phyloP scores from a whole-genome alignment of 2,329 filamentous ascomycete species.

The Fusarium continuum region DNA sequence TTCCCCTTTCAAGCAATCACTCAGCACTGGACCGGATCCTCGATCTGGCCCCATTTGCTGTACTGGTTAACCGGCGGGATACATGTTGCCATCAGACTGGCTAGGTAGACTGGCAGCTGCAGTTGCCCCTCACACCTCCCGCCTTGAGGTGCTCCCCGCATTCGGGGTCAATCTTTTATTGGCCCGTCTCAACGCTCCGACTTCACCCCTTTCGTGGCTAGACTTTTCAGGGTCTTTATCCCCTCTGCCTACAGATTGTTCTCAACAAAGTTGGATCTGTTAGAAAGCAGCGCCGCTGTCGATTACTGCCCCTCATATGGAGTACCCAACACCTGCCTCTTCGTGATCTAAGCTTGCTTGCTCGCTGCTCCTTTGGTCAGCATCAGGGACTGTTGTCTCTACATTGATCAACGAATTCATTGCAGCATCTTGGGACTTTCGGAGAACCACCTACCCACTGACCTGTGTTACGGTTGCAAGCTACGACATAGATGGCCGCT shows the following conservation, averaged over 20 bases:
- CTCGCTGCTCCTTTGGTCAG: neutral
- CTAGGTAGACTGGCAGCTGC: conserved; percentile 21
- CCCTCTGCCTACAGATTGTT: conserved; percentile 1
- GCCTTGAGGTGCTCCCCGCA: conserved; percentile 36
- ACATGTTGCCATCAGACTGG: conserved; percentile 1
- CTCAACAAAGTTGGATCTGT: conserved; percentile 34
- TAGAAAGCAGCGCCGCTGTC: neutral
- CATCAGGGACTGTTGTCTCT: neutral
- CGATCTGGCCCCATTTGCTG: neutral
- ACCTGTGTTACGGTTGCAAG: no score
- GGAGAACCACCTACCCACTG: no score
- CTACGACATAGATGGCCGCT: no score
- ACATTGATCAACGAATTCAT: neutral
- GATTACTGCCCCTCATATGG: neutral
- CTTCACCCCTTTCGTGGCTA: conserved; percentile 11
- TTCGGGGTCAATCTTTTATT: conserved; percentile 38
- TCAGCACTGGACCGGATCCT: no score
- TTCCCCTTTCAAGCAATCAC: no score
- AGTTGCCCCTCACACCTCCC: conserved; percentile 32
- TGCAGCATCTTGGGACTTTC: neutral
- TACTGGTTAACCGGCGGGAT: neutral
- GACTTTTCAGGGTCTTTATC: conserved; percentile 29
- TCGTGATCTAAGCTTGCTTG: neutral
- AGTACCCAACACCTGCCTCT: neutral
- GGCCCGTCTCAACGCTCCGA: conserved; percentile 6